A percentile compares a stretch with the other conserved stretches of the same genome.
Evolutionary conservation across 768 basidiomycete species (phyloP).

Genomic region (Asterophora parasitica): DNA sequence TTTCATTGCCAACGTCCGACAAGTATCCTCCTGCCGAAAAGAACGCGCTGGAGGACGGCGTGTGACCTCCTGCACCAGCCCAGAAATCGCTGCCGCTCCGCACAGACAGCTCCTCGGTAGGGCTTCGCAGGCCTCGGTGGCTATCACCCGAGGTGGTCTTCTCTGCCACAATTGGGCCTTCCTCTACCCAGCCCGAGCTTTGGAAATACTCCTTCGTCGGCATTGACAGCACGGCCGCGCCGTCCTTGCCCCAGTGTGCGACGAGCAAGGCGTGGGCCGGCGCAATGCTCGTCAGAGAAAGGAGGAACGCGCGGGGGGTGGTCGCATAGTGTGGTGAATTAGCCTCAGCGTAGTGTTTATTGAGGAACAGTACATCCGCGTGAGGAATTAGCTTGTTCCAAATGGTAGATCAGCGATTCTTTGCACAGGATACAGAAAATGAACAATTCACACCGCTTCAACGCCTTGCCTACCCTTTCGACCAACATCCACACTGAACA

Average conservation of each 20-base stretch:
- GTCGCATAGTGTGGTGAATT: constrained; percentile 54
- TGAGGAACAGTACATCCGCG: constrained; percentile 79
- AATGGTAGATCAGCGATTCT: constrained; percentile 9
- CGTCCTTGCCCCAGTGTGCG: constrained; percentile 75
- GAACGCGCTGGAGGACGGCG: constrained; percentile 47
- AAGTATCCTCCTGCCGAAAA: constrained; percentile 37
- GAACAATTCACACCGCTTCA: constrained; percentile 57
- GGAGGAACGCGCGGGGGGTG: constrained; percentile 71
- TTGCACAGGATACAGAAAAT: constrained; percentile 2
- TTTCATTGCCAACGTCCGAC: constrained; percentile 21
- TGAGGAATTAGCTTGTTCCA: constrained; percentile 66
- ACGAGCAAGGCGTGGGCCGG: constrained; percentile 77
- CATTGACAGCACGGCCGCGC: constrained; percentile 74
- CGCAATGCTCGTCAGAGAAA: constrained; percentile 64
- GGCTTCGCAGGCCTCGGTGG: constrained; percentile 17
- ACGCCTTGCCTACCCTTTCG: constrained; percentile 71
- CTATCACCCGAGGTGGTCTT: constrained; percentile 7
- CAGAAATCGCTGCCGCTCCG: constrained; percentile 76
- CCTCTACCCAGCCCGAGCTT: constrained; percentile 75
- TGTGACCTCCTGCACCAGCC: constrained; percentile 55
- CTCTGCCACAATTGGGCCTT: constrained; percentile 26
- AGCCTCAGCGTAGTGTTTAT: constrained; percentile 64
- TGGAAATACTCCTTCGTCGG: constrained; percentile 87
- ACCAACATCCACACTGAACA: constrained; percentile 77
- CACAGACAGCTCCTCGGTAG: constrained; percentile 39